Base-by-base conservation (phyloP, 192 early-diverging fungal genomes). In the Podila clonocystis region DNA sequence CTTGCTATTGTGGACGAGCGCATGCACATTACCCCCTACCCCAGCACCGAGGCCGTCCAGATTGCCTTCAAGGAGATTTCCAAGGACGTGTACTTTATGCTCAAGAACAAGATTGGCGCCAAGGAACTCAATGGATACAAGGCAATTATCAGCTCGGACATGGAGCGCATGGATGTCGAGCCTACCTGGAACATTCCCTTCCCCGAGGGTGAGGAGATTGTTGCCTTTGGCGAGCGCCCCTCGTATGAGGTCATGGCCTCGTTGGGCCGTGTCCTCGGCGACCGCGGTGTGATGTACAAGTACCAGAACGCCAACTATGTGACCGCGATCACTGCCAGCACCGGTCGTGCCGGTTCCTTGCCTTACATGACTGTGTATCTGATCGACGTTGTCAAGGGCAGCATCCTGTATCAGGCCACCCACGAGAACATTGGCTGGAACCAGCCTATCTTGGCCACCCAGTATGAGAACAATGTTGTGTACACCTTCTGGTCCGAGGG, bases 211-310 rank as follows among this genome's bases (percentile, higher is more conserved):
- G 91, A 94, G 82, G 65, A 62, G 31, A 78, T 85, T 58, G 74
- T 58, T 22, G 72, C 82, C 33, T 49, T 85, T 85, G 85, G 73
- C 74, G 63, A 87, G 74, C 63, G 71, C 75, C 65, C 76, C 82
- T 58, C 75, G 28, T 67, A 82, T 59, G 87, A 95, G 60, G 85
- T 89, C 55, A 87, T 97, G 9, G 95, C 98, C 8, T 95, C 96
- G 24, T 68, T 97, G 29, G 98, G 98, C 22, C 91, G 96, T 19
- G 96, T 98, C 8, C 89, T 98, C 15, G 98, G 97, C 62, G 91
- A 98, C 80, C 95, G 98, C 33, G 91, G 90, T 45, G 98, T 99
- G 7, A 89, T 96, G n/a, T 99, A 97, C 93, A 99, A 99, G 83
- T 99, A 98, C 85, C 87, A 98, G 68, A 98, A 97, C 84, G 97